Evolutionary conservation across 106 monocot species (phyloP).

Genomic region (Platanthera guangdongensis): DNA sequence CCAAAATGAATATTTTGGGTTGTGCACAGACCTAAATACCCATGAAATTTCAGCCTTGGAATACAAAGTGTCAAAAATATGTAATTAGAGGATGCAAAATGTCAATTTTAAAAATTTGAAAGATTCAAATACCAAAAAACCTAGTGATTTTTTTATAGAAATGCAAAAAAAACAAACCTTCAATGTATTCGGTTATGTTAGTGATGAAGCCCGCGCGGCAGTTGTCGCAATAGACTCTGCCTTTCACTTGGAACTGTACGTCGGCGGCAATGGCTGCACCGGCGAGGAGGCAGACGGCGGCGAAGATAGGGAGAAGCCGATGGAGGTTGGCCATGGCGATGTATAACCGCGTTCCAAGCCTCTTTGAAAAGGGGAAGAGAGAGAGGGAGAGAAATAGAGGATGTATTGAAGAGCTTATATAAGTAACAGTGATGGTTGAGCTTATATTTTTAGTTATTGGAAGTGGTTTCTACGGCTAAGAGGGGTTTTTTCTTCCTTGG

Average conservation of each 20-base stretch:
- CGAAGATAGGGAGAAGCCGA: not conserved
- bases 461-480: not conserved
- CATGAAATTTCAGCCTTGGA: too few species aligned
- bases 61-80: too few species aligned
- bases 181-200: slow-evolving; percentile 14
- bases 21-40: too few species aligned
- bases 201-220: slow-evolving; percentile 17
- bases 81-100: too few species aligned
- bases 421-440: not conserved
- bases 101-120: too few species aligned
- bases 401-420: not conserved
- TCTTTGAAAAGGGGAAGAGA: not conserved
- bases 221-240: slow-evolving; percentile 16
- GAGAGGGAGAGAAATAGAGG: not conserved
- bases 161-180: not conserved
- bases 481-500: not conserved
- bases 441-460: not conserved
- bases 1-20: too few species aligned
- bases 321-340: slow-evolving; percentile 11
- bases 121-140: too few species aligned
- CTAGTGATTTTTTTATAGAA: too few species aligned
- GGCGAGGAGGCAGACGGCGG: not conserved
- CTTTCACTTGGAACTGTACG: not conserved
- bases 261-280: not conserved
- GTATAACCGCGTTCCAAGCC: not conserved